phyloP scores from a whole-genome alignment of 1,139 yeast genomes.

The Ogataea hybrid region DNA sequence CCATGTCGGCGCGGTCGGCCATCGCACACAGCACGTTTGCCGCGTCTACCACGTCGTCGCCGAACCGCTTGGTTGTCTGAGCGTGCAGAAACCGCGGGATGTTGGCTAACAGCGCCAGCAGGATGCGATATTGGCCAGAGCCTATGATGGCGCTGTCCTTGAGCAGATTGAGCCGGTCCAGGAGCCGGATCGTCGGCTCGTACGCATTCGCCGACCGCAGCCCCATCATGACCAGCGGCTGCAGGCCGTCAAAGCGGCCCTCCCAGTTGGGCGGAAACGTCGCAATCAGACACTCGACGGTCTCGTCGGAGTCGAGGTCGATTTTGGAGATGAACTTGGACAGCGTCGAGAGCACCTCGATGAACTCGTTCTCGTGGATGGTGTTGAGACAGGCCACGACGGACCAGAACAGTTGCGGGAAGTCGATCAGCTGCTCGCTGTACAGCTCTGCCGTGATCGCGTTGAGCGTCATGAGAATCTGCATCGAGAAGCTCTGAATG shows the following conservation, averaged over 20 bases:
- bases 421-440: slow-evolving; percentile 73
- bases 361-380: slow-evolving; percentile 88
- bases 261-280: slow-evolving; percentile 97
- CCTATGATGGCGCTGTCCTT: slow-evolving; percentile 80
- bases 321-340: slow-evolving; percentile 83
- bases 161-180: slow-evolving; percentile 68
- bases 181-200: slow-evolving; percentile 70
- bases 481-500: slow-evolving; percentile 97
- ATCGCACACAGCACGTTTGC: slow-evolving; percentile 57
- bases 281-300: slow-evolving; percentile 76
- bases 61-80: slow-evolving; percentile 53
- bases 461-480: slow-evolving; percentile 90
- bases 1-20: slow-evolving; percentile 58
- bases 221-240: slow-evolving; percentile 75
- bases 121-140: slow-evolving; percentile 62
- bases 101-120: slow-evolving; percentile 73
- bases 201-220: slow-evolving; percentile 77
- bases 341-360: slow-evolving; percentile 79
- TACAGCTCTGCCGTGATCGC: slow-evolving; percentile 86
- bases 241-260: slow-evolving; percentile 88
- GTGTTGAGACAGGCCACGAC: slow-evolving; percentile 90
- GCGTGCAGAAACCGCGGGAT: slow-evolving; percentile 85
- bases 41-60: slow-evolving; percentile 53
- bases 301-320: slow-evolving; percentile 81
- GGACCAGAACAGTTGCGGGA: slow-evolving; percentile 96